A percentile compares a stretch with the other conserved stretches of the same genome.
phyloP scores from a whole-genome alignment of 1,139 yeast genomes.

The Geotrichum klebahnii region DNA sequence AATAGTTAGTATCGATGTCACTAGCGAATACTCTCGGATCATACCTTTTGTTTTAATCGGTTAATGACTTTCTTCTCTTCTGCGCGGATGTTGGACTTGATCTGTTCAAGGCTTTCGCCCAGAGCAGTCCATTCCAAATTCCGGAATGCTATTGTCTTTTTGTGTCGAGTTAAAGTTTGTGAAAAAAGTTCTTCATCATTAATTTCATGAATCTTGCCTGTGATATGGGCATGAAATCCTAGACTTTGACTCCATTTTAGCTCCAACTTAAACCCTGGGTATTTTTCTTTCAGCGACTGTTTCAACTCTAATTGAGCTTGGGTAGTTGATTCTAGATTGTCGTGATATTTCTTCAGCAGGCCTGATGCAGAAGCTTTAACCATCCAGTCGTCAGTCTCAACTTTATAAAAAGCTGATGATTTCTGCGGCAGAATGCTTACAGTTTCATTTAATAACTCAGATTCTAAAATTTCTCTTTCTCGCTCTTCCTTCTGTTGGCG shows the following conservation, averaged over 20 bases:
- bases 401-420: neutral
- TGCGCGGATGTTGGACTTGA: slow-evolving; percentile 26
- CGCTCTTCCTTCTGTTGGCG: slow-evolving; percentile 21
- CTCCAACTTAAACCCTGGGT: slow-evolving; percentile 27
- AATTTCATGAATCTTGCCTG: slow-evolving; percentile 20
- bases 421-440: neutral
- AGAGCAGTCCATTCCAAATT: slow-evolving; percentile 33
- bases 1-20: slow-evolving; percentile 39
- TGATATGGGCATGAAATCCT: slow-evolving; percentile 34
- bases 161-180: slow-evolving; percentile 29
- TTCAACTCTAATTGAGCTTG: slow-evolving; percentile 24
- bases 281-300: slow-evolving; percentile 23
- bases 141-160: slow-evolving; percentile 29
- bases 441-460: slow-evolving; percentile 1
- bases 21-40: slow-evolving; percentile 6
- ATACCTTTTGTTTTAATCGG: slow-evolving; percentile 15
- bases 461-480: slow-evolving; percentile 4
- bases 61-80: slow-evolving; percentile 21
- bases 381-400: slow-evolving; percentile 20
- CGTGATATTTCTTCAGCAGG: slow-evolving; percentile 29
- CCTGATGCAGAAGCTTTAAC: slow-evolving; percentile 29
- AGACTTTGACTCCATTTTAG: slow-evolving; percentile 39
- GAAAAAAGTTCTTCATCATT: slow-evolving; percentile 24
- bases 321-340: slow-evolving; percentile 8
- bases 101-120: slow-evolving; percentile 34